Base-by-base conservation (phyloP, 1,139 yeast genomes). In the Geotrichum reessii region DNA sequence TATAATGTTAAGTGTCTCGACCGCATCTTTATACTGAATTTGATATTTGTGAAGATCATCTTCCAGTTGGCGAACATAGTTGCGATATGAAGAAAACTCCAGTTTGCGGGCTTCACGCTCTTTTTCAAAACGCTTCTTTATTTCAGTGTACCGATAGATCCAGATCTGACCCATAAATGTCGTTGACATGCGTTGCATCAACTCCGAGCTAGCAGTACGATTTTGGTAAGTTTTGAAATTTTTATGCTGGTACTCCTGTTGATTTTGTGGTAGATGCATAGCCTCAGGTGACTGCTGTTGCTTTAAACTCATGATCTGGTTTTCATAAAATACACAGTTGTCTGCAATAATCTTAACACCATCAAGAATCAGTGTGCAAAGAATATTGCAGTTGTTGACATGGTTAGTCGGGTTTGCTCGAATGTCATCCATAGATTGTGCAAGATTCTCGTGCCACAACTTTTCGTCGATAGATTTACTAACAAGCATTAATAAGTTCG, bases 61-160 rank as follows among this genome's bases (percentile, higher is more conserved):
- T 42, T 63, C 63, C 11, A 62, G 57, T 21, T 60, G 60, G 22
- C 55, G 56, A 21, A 62, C 56, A 50, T 62, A 60, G 25, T 58
- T 60, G 40, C 59, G 56, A 46, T 62, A 63, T 6, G 63, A 60
- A 9, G 62, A 62, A 54, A 57, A 61, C 40, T 63, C 66, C 25
- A 61, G 46, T 47, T 58, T 57, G 27, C 66, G 54, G 2, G 62
- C 61, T 47, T 63, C 65, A 5, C 63, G 59, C 47, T 63, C 66
- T 51, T 60, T 61, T 28, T 62, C 61, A 57, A 59, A 63, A 22
- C 63, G 53, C 21, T 57, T 48, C 54, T 63, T 63, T 65, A 63
- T 63, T 50, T 63, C 63, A 12, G 73, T 47, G 53, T 52, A 59
- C 9, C 62, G 53, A 33, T 55, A 55, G 22, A 52, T 42, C 62